A percentile compares a stretch with the other conserved stretches of the same genome.
Evolutionary conservation across 495 filamentous ascomycete genomes (phyloP).

Genomic region (Aspergillus sclerotiicarbonarius): DNA sequence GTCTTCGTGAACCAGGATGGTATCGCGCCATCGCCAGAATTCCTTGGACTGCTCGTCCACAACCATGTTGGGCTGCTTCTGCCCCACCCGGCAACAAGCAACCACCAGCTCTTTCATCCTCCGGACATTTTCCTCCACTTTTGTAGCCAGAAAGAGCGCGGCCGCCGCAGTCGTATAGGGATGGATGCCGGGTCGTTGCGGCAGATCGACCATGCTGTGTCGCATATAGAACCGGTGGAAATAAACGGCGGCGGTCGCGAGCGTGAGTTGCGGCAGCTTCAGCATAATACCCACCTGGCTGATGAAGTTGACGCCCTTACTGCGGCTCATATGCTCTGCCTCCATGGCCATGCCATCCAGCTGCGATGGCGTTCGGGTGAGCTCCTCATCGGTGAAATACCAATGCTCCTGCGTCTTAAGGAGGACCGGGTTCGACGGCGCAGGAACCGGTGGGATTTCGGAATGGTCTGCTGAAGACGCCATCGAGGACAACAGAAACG

Average conservation of each 20-base stretch:
- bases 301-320: constrained; percentile 95
- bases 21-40: constrained; percentile 95
- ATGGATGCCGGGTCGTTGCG: constrained; percentile 67
- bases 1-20: constrained; percentile 87
- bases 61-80: constrained; percentile 81
- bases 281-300: constrained; percentile 89
- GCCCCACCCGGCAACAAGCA: constrained; percentile 88
- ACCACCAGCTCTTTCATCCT: constrained; percentile 92
- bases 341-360: constrained; percentile 73
- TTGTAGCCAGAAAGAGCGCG: constrained; percentile 87
- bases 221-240: constrained; percentile 96
- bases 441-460: constrained; percentile 46
- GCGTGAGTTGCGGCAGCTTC: constrained; percentile 85
- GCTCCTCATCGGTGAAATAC: constrained; percentile 83
- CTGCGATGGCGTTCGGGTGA: constrained; percentile 76
- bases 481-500: constrained; percentile 24
- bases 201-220: constrained; percentile 62
- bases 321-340: constrained; percentile 72
- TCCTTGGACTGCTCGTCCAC: constrained; percentile 96
- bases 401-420: constrained; percentile 68
- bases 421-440: constrained; percentile 48
- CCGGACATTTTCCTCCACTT: constrained; percentile 92
- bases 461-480: constrained; percentile 27
- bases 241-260: constrained; percentile 88
- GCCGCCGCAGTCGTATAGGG: constrained; percentile 90